Evolutionary conservation across 208 protist species (phyloP), one percentile per base, ranked within the genome.

Genomic region (Wallacemonas sp.): DNA sequence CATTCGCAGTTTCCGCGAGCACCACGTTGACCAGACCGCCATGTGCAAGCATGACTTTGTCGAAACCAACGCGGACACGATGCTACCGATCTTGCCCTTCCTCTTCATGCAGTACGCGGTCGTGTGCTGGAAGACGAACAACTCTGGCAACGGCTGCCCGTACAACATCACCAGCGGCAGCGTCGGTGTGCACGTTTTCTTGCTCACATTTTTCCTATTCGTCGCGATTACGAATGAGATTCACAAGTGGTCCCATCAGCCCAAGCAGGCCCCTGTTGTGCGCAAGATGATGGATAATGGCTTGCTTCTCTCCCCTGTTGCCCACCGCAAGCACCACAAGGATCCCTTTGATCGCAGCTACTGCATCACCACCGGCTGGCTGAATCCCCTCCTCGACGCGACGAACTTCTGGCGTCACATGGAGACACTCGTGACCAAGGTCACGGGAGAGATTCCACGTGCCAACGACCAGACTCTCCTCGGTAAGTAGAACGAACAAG

Each of bases 301-400:
- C 62, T 58, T 98, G 47, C 66, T 98, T 31, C 82, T 98, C 21
- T 91, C 90, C 31, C 86, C 88, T 15, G 69, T 77, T 28, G 75
- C 77, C 34, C 95, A 98, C 82, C 87, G 86, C 61, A 77, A 84
- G 64, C 95, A 98, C 68, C 95, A 98, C 79, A 82, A 86, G 55
- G 91, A 90, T 46, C 90, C 88, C 41, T 93, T 95, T 61, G 95
- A 98, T 63, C 64, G 68, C 56, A 95, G 80, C 72, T 98, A 98
- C 75, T 98, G 95, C 81, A 98, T 98, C 78, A 98, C 95, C n/a
- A 97, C 88, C 27, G 95, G 95, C 38, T 98, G 95, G 95, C 66
- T 97, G 24, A 98, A 98, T 84, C 72, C 79, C 38, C 41, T 90
- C 49, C 80, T 98, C 22, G 87, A 94, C 70, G 65, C 54, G 9